These are phyloP conservation scores for Phytomonas francai DNA, from an alignment of 208 protist species.

Conservation along the genomic window DNA sequence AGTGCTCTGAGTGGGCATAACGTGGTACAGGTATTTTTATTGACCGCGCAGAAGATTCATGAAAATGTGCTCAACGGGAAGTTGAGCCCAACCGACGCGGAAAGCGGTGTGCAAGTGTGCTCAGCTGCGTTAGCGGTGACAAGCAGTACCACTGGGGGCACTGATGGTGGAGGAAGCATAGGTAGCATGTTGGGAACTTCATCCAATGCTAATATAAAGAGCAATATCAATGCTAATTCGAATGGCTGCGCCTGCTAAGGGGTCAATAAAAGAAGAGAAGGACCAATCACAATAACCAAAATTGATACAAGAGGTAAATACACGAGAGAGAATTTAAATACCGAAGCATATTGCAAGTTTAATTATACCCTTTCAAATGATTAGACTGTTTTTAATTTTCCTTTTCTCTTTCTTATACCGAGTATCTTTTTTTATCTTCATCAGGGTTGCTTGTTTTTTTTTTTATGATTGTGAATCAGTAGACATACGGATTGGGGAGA, in stretches of 20 bases:
- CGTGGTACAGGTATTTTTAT: constrained; percentile 92
- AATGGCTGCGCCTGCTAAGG: not conserved
- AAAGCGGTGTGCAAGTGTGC: constrained; percentile 77
- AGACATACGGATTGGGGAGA: constrained; percentile 2
- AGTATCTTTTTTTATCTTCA: constrained; percentile 8
- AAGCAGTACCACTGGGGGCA: constrained; percentile 11
- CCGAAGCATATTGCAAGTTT: constrained; percentile 8
- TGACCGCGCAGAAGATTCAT: constrained; percentile 90
- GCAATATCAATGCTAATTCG: constrained; percentile 3
- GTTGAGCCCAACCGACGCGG: constrained; percentile 75
- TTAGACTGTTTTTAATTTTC: constrained; percentile 3
- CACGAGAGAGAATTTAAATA: not conserved
- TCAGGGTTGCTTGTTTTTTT: constrained; percentile 12
- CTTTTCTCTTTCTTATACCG: not conserved
- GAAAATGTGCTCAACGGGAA: constrained; percentile 91
- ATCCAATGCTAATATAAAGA: constrained; percentile 13
- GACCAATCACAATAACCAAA: not conserved
- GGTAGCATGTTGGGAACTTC: not conserved
- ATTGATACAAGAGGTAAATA: not conserved
- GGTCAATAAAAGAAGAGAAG: not conserved
- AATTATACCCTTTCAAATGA: constrained; percentile 11
- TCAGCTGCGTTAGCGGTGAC: constrained; percentile 28
- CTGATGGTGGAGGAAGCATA: constrained; percentile 3
- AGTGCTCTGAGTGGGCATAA: constrained; percentile 89
- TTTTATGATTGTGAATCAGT: constrained; percentile 13